phyloP scores from a whole-genome alignment of 345 rosid genomes.

The Gossypium stocksii region DNA sequence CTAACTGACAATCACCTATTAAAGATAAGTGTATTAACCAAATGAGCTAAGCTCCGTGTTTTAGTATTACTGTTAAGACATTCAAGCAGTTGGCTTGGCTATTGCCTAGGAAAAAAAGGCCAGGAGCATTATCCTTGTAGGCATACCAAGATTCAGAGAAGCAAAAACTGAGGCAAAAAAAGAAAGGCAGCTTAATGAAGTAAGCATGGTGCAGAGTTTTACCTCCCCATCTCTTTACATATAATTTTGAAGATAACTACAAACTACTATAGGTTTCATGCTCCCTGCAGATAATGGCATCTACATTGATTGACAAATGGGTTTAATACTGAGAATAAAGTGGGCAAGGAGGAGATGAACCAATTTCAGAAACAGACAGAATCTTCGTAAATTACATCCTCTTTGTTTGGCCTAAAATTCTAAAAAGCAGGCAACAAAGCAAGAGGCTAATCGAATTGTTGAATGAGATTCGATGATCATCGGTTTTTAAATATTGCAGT shows the following conservation, averaged over 20 bases:
- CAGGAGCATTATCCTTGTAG: not conserved
- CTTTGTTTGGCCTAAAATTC: conserved; percentile 35
- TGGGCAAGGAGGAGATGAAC: conserved; percentile 18
- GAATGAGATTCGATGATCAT: conserved; percentile 15
- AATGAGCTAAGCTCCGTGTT: too few relatives aligned
- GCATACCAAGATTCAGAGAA: not conserved
- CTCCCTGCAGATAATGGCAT: conserved; percentile 26
- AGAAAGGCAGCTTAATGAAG: conserved; percentile 12
- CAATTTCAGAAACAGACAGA: conserved; percentile 20
- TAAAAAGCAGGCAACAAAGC: conserved; percentile 32
- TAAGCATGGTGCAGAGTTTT: conserved; percentile 7
- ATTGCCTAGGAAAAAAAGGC: not conserved
- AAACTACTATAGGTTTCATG: conserved; percentile 21
- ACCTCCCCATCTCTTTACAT: conserved; percentile 16
- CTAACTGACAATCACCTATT: too few relatives aligned
- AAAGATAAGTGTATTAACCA: too few relatives aligned
- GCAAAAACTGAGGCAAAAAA: not conserved
- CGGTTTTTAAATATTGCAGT: conserved; percentile 6
- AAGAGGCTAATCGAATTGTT: conserved; percentile 33
- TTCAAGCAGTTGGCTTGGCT: too few relatives aligned
- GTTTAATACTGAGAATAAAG: conserved; percentile 2
- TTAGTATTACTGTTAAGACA: too few relatives aligned
- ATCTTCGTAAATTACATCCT: conserved; percentile 30
- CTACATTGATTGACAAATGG: conserved; percentile 13
- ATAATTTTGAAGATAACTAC: conserved; percentile 15